Percentiles rank a stretch among this genome's conserved stretches.
These are phyloP conservation scores for Clitoria ternatea DNA, from an alignment of 306 rosid genomes.

Conservation along the genomic window DNA sequence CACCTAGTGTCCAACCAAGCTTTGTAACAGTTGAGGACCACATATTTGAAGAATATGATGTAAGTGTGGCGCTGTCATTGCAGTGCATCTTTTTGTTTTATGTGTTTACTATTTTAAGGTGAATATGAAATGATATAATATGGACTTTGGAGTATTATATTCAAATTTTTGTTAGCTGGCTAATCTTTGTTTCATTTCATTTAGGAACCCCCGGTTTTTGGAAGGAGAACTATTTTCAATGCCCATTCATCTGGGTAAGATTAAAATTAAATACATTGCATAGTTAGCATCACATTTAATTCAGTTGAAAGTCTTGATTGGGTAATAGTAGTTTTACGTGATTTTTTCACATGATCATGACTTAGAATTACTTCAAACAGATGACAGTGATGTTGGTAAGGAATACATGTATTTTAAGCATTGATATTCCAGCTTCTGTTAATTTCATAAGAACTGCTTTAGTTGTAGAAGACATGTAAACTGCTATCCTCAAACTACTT, in stretches of 20 bases:
- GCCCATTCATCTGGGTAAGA: conserved; percentile 63
- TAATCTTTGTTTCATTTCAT: conserved; percentile 31
- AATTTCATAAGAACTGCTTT: background rate
- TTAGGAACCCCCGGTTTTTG: conserved; percentile 93
- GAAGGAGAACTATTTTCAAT: conserved; percentile 59
- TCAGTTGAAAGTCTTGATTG: conserved; percentile 4
- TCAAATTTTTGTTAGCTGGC: conserved; percentile 24
- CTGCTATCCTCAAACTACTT: background rate
- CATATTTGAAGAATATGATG: conserved; percentile 88
- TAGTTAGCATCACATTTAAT: background rate
- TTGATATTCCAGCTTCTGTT: background rate
- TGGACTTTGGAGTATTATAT: background rate
- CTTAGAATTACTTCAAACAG: background rate
- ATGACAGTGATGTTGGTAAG: background rate
- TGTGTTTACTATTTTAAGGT: background rate
- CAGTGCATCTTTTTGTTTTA: background rate
- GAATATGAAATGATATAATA: background rate
- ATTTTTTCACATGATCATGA: background rate
- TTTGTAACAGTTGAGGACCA: conserved; percentile 71
- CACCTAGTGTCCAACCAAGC: conserved; percentile 65
- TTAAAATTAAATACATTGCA: conserved; percentile 3
- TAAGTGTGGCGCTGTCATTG: conserved; percentile 36
- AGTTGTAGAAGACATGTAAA: background rate
- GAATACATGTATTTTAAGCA: background rate
- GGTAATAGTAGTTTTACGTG: background rate